Base-by-base conservation (phyloP, 306 rosid species). In the Dalbergia oliveri region DNA sequence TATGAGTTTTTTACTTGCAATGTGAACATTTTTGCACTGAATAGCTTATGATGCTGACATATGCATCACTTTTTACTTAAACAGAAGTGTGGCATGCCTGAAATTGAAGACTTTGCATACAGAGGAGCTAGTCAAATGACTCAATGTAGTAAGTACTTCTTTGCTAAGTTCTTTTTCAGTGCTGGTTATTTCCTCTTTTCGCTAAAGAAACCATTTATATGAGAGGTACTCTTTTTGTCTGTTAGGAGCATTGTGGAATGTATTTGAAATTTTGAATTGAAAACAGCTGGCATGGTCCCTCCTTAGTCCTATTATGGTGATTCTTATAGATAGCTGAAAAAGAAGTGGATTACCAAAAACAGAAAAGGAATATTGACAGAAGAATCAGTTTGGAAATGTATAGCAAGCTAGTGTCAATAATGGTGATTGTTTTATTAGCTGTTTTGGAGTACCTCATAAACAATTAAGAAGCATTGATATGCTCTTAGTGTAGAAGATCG, bases 51-150 rank as follows among this genome's bases (percentile, higher is more conserved):
- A 56, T 71, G 23, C 34, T 34, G 3, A n/a, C 11, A 49, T 14
- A 49, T 14, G 3, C 60, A 57, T 73, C 9, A 26, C 44, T 66
- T 69, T 54, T 0, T 5, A 5, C 62, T 57, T 50, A 1, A 47
- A 47, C 91, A 89, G 94, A 79, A 74, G 6, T 15, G 74, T 53
- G 73, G 57, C 31, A 73, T 82, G 31, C 94, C 93, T 53, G 92
- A 91, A 76, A 93, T 94, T 76, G 97, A 94, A 82, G 97, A 94
- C 1, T 94, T 93, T 77, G 90, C 93, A 1, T 94, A 79, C 81
- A 71, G 75, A 80, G 85, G 89, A 73, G 69, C 67, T 73, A 85
- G 75, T 18, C 83, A 76, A 37, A 71, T 80, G 81, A 39, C 86
- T 73, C 74, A 41, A n/a, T 75, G 80, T 44, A 68, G 97, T 91